Conservation (phyloP, 257 asterid species). For the Catharanthus roseus region DNA sequence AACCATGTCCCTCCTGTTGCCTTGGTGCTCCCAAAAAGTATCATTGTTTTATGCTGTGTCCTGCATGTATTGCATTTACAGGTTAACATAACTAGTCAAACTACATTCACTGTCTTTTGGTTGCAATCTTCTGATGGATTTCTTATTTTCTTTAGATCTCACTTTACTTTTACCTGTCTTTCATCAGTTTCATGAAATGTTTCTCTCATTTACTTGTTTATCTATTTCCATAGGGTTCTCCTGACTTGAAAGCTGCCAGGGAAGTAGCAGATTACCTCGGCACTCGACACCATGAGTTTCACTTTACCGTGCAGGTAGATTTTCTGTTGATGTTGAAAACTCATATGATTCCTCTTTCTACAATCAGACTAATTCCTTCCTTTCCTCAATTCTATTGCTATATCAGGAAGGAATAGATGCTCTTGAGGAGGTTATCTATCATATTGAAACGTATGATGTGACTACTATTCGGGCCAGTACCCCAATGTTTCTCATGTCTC, state of each 20-base stretch:
- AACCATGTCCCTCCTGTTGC: background rate
- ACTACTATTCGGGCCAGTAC: conserved; percentile 98
- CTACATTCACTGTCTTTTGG: background rate
- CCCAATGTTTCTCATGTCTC: conserved; percentile 96
- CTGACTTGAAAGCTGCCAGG: conserved; percentile 90
- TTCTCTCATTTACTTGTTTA: background rate
- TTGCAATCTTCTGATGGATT: background rate
- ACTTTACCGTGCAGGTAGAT: conserved; percentile 90
- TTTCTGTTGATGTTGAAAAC: conserved; percentile 1
- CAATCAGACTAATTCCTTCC: conserved; percentile 11
- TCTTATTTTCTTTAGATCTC: background rate
- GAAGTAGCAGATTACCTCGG: conserved; percentile 96
- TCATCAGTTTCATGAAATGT: background rate
- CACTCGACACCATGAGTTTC: conserved; percentile 94
- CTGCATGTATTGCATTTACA: no score
- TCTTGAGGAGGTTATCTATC: conserved; percentile 91
- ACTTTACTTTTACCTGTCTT: background rate
- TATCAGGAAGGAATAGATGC: conserved; percentile 98
- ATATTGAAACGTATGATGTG: conserved; percentile 92
- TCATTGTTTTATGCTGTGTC: background rate
- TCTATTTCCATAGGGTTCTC: conserved; percentile 66
- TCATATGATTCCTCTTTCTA: conserved; percentile 1
- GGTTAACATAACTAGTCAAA: background rate
- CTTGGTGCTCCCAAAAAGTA: background rate
- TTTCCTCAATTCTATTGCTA: conserved; percentile 27